A percentile compares a stretch with the other conserved stretches of the same genome.
These are phyloP conservation scores for Rubia yunnanensis DNA, from an alignment of 257 asterid species.

Conservation along the genomic window DNA sequence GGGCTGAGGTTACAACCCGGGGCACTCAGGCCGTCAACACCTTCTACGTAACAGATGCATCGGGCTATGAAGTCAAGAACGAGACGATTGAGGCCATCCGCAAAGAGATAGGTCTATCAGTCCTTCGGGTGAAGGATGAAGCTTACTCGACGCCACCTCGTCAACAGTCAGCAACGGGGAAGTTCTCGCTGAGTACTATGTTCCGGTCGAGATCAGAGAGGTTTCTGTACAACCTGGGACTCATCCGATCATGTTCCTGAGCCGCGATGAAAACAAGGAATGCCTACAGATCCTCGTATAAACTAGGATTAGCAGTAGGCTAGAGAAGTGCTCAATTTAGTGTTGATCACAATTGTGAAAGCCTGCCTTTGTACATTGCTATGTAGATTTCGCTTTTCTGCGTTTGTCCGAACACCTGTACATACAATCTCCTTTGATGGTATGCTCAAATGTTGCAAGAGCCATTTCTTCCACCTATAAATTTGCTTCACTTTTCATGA, in stretches of 20 bases:
- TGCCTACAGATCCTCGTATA: conserved; percentile 15
- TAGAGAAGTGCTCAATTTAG: conserved; percentile 9
- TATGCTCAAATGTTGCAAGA: no score
- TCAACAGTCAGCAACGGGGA: conserved; percentile 19
- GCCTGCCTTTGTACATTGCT: background rate
- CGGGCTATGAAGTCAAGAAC: conserved; percentile 25
- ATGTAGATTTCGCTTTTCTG: conserved; percentile 5
- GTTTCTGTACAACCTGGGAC: conserved; percentile 34
- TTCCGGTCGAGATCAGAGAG: conserved; percentile 38
- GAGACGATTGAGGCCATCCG: conserved; percentile 42
- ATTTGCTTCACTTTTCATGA: no score
- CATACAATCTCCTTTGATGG: conserved; percentile 8
- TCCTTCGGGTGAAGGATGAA: conserved; percentile 37
- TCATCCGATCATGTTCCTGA: conserved; percentile 29
- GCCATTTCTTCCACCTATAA: no score
- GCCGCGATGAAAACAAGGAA: background rate
- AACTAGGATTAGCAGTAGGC: conserved; percentile 9
- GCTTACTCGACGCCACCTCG: conserved; percentile 20
- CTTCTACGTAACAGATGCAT: conserved; percentile 44
- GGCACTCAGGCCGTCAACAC: conserved; percentile 34
- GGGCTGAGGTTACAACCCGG: conserved; percentile 41
- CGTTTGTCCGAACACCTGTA: conserved; percentile 19
- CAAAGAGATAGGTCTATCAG: conserved; percentile 30
- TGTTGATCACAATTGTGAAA: conserved; percentile 17
- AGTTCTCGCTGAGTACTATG: conserved; percentile 29